Percentiles rank a stretch among this genome's conserved stretches.
These are phyloP conservation scores for Dothistroma septosporum DNA, from an alignment of 2,329 filamentous ascomycete genomes.

Conservation along the genomic window DNA sequence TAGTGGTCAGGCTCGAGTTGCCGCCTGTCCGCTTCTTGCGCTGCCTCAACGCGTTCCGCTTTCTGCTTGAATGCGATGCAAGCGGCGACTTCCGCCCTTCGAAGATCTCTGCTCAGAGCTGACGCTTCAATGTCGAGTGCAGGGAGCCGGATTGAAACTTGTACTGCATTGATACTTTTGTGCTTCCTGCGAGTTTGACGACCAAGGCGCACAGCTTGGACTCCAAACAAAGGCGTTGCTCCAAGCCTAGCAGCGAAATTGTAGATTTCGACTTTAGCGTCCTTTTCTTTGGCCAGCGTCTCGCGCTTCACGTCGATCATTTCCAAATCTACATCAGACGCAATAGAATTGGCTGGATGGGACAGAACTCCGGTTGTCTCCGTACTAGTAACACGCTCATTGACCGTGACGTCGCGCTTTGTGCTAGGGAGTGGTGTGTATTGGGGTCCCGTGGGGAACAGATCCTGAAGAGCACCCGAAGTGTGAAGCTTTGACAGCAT, in stretches of 20 bases:
- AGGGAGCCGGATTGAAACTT: slow-evolving; percentile 31
- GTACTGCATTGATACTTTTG: neutral
- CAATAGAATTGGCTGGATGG: slow-evolving; percentile 2
- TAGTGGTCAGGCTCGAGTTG: slow-evolving; percentile 4
- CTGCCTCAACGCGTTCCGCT: slow-evolving; percentile 32
- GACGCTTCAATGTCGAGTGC: slow-evolving; percentile 36
- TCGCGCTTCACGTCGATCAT: slow-evolving; percentile 16
- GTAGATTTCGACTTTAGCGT: slow-evolving; percentile 36
- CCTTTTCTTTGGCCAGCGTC: slow-evolving; percentile 23
- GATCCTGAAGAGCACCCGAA: slow-evolving; percentile 12
- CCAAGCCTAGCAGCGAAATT: slow-evolving; percentile 42
- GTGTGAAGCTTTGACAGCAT: slow-evolving; percentile 18
- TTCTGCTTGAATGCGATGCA: slow-evolving; percentile 38
- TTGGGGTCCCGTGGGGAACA: slow-evolving; percentile 5
- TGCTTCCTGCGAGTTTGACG: neutral
- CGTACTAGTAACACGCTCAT: neutral
- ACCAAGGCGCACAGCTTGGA: slow-evolving; percentile 10
- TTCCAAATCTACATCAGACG: slow-evolving; percentile 4
- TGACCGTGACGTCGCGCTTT: neutral
- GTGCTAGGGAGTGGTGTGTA: neutral
- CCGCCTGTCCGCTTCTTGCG: slow-evolving; percentile 15
- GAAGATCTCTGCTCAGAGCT: slow-evolving; percentile 27
- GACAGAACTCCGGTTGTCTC: neutral
- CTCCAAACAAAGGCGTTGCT: slow-evolving; percentile 29
- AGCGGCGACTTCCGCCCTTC: slow-evolving; percentile 36